A percentile compares a stretch with the other conserved stretches of the same genome.
These are phyloP conservation scores for Phaeosphaeriaceae sp. DNA, from an alignment of 2,329 filamentous ascomycete genomes.

Conservation along the genomic window DNA sequence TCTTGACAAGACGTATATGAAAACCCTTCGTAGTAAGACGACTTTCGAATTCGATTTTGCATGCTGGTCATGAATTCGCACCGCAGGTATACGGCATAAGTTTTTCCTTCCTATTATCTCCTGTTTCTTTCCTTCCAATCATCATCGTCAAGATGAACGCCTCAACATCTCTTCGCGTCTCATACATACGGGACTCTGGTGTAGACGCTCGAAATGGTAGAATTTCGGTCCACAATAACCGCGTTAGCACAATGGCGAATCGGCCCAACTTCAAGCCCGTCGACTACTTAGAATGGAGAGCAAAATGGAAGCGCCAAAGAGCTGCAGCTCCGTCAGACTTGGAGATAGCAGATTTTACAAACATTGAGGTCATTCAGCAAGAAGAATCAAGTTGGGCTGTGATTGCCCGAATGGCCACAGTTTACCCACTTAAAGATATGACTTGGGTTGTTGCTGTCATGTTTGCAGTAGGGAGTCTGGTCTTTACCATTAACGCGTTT, in stretches of 20 bases:
- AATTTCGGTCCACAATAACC: constrained; percentile 6
- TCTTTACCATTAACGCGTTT: constrained; percentile 34
- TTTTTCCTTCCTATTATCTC: too few relatives aligned
- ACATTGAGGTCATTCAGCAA: background rate
- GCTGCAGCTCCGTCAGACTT: constrained; percentile 3
- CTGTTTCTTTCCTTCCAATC: too few relatives aligned
- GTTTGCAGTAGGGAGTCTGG: constrained; percentile 31
- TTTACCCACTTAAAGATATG: constrained; percentile 36
- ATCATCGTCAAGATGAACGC: constrained; percentile 30
- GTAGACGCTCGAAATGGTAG: constrained; percentile 9
- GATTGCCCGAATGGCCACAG: constrained; percentile 23
- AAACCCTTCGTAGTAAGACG: too few relatives aligned
- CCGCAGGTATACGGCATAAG: too few relatives aligned
- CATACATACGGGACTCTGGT: constrained; percentile 32
- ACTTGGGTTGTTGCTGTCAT: constrained; percentile 37
- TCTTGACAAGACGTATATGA: too few relatives aligned
- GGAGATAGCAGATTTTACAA: constrained; percentile 10
- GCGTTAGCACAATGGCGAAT: constrained; percentile 23
- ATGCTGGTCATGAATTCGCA: too few relatives aligned
- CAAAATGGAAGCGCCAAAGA: constrained; percentile 28
- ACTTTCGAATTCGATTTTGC: too few relatives aligned
- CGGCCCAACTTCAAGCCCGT: constrained; percentile 26
- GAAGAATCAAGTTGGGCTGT: constrained; percentile 15
- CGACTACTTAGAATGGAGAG: constrained; percentile 28
- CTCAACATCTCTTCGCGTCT: constrained; percentile 35